These are phyloP conservation scores for Quercus glauca DNA, from an alignment of 306 rosid species.

Conservation along the genomic window DNA sequence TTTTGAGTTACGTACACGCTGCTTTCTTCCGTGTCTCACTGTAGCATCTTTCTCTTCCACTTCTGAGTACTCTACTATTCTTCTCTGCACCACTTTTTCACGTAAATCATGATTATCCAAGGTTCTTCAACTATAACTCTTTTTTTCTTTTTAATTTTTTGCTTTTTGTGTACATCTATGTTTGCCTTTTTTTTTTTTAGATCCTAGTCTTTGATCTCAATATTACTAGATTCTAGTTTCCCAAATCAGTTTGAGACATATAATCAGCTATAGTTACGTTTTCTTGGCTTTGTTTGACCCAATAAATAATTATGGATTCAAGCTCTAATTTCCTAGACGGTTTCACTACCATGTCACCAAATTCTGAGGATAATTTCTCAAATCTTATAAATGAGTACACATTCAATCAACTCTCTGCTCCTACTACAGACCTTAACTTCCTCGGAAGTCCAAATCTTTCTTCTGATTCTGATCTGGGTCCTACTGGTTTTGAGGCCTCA, in stretches of 20 bases:
- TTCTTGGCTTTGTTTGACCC: background rate
- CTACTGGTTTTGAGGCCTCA: constrained; percentile 10
- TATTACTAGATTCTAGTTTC: background rate
- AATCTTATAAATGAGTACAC: constrained; percentile 3
- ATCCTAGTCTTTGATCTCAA: background rate
- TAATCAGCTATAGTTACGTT: no score
- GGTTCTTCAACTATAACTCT: constrained; percentile 1
- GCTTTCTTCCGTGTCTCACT: no score
- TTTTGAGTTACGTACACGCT: no score
- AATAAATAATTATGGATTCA: constrained; percentile 25
- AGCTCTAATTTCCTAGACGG: constrained; percentile 22
- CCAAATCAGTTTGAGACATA: no score
- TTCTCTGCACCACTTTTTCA: background rate
- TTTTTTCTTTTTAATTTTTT: background rate
- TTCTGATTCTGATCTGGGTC: constrained; percentile 14
- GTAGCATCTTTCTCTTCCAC: background rate
- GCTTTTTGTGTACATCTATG: no score
- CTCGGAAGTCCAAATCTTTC: constrained; percentile 2
- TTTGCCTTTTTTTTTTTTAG: background rate
- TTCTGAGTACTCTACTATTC: background rate
- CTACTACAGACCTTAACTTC: constrained; percentile 13
- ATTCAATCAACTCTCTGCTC: constrained; percentile 21
- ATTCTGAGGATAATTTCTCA: constrained; percentile 14
- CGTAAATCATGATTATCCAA: background rate
- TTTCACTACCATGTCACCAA: background rate